Percentiles rank a stretch among this genome's conserved stretches.
These are phyloP conservation scores for Zymoseptoria tritici DNA, from an alignment of 2,329 filamentous ascomycete species.

Conservation along the genomic window DNA sequence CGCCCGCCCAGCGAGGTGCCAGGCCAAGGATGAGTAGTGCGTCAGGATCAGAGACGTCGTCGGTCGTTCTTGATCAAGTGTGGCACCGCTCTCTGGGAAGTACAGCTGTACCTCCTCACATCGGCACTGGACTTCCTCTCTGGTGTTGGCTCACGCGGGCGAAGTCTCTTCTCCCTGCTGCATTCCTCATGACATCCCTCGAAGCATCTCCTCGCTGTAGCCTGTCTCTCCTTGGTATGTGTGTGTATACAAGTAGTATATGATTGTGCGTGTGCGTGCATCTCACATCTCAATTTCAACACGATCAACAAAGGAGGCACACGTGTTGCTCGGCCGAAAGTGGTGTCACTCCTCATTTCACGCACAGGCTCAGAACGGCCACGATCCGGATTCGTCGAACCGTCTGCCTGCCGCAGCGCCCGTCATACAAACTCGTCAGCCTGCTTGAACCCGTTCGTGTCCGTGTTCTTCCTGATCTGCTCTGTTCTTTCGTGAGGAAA, in stretches of 20 bases:
- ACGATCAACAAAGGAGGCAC: not conserved
- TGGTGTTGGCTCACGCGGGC: not conserved
- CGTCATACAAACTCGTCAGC: not conserved
- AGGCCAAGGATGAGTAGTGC: not conserved
- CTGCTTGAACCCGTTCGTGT: not conserved
- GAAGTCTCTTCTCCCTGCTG: not conserved
- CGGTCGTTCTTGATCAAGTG: not conserved
- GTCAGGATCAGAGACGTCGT: not conserved
- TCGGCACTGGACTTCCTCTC: not conserved
- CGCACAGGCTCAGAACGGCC: not conserved
- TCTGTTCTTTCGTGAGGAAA: not conserved
- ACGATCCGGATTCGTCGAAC: not conserved
- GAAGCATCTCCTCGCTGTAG: not conserved
- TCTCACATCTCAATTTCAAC: not conserved
- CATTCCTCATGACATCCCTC: not conserved
- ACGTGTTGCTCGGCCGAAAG: not conserved
- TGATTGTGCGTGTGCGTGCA: not conserved
- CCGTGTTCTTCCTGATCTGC: not conserved
- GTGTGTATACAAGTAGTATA: not conserved
- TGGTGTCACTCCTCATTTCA: not conserved
- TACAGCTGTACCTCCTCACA: not conserved
- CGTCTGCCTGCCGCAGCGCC: not conserved
- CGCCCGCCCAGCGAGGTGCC: not conserved
- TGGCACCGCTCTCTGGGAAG: not conserved
- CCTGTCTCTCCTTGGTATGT: not conserved